A percentile compares a stretch with the other conserved stretches of the same genome.
Conservation (phyloP, 257 asterid genomes). For the Marsdenia floribunda region DNA sequence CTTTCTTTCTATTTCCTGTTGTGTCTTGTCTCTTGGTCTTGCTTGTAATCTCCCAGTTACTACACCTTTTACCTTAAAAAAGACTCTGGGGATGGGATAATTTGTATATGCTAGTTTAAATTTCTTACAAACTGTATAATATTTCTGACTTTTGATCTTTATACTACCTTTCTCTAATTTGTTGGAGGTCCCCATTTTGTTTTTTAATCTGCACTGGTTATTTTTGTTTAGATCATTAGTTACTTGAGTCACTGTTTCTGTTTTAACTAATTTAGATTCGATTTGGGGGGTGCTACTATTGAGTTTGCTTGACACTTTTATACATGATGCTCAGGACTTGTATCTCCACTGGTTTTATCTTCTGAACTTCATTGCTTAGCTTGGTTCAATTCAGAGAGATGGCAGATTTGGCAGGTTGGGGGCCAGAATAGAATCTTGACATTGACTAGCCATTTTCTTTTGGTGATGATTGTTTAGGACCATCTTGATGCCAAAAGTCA, state of each 20-base stretch:
- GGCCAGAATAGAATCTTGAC: not conserved
- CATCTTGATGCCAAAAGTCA: conserved; percentile 1
- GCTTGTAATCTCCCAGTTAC: conserved; percentile 1
- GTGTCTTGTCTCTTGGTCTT: conserved; percentile 15
- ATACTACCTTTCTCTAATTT: not conserved
- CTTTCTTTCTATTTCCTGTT: not conserved
- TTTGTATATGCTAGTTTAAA: conserved; percentile 11
- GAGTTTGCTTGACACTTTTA: too few relatives aligned
- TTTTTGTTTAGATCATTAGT: too few relatives aligned
- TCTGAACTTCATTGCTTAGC: not conserved
- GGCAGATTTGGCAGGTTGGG: not conserved
- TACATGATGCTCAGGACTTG: too few relatives aligned
- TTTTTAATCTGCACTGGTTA: not conserved
- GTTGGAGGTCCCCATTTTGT: not conserved
- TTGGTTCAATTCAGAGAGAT: not conserved
- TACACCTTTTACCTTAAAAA: not conserved
- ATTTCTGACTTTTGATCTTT: conserved; percentile 8
- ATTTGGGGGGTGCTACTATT: too few relatives aligned
- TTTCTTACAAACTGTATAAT: conserved; percentile 2
- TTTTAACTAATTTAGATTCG: too few relatives aligned
- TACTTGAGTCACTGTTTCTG: too few relatives aligned
- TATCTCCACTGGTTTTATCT: too few relatives aligned
- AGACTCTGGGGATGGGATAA: not conserved
- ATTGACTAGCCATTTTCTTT: not conserved
- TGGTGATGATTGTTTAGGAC: conserved; percentile 7